Base-by-base conservation (phyloP, 257 asterid genomes). In the Gentiana straminea region DNA sequence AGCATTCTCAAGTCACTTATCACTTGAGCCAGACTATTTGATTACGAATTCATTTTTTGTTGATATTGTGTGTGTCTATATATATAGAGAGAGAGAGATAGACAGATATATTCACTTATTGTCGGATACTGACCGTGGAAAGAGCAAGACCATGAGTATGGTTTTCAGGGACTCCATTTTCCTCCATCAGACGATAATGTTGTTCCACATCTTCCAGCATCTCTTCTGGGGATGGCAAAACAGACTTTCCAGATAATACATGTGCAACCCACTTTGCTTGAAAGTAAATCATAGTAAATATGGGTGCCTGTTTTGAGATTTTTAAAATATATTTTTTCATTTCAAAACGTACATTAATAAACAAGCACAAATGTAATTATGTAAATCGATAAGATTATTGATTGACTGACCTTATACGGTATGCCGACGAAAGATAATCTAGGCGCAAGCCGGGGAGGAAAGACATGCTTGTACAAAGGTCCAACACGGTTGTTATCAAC, bases 201-300 rank as follows among this genome's bases (percentile, higher is more conserved):
- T 65, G 60, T 57, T 73, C 55, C 35, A 78, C 77, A 24, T 80
- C 84, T 0, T 70, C 64, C 57, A 69, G 24, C 95, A 82, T 85
- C 47, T 73, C 73, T 62, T 72, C 81, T 55, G 41, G 52, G 0
- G 81, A 69, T 0, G 88, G 94, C 45, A 86, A 71, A 41, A 45
- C 2, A 0, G 33, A 70, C 59, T 68, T 75, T 8, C 86, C 85
- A 0, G 85, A 76, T 41, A 82, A 54, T 45, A 75, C 73, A 5
- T 33, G 68, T 0, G 92, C 86, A 38, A 80, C 68, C 93, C 93
- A 86, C 73, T 70, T 78, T 2, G 82, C 79, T 75, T 86, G 95
- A 33, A 78, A 58, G 35, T 80, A 89, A 7, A 71, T 5, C 80
- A 63, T 53, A 8, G 5, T 57, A 73, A 78, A 55, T 2, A 6